A percentile compares a stretch with the other conserved stretches of the same genome.
These are phyloP conservation scores for Mycena latifolia DNA, from an alignment of 768 basidiomycete genomes.

Conservation along the genomic window DNA sequence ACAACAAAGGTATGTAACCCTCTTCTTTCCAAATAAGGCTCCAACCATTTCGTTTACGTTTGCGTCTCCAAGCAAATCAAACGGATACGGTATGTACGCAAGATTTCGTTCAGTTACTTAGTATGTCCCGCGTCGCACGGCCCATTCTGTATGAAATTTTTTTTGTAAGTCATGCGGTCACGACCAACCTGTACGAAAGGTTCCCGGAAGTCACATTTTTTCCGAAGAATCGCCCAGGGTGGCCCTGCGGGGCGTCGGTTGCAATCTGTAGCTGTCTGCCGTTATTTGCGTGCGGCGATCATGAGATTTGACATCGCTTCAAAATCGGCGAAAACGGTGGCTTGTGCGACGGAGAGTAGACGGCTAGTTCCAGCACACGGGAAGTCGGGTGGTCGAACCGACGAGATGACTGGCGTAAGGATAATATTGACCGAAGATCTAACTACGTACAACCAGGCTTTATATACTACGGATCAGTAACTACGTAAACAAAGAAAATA, in stretches of 20 bases:
- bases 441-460: slow-evolving; percentile 1
- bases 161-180: slow-evolving; percentile 1
- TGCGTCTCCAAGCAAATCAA: no score
- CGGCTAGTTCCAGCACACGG: neutral
- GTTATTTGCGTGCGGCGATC: no score
- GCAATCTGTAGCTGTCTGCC: no score
- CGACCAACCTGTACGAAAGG: neutral
- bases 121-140: slow-evolving; percentile 1
- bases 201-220: neutral
- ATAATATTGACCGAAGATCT: slow-evolving; percentile 2
- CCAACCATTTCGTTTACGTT: no score
- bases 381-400: slow-evolving; percentile 9
- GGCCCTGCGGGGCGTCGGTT: no score
- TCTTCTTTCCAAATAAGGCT: slow-evolving; percentile 5
- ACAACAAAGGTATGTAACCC: slow-evolving; percentile 9
- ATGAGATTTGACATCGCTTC: no score
- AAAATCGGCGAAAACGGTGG: no score
- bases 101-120: neutral
- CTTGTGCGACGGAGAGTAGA: neutral
- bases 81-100: no score
- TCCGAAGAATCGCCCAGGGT: no score
- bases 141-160: neutral
- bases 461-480: slow-evolving; percentile 5
- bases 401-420: slow-evolving; percentile 6
- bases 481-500: slow-evolving; percentile 1